Base-by-base conservation (phyloP, 306 rosid genomes). In the Lathyrus tuberosus region DNA sequence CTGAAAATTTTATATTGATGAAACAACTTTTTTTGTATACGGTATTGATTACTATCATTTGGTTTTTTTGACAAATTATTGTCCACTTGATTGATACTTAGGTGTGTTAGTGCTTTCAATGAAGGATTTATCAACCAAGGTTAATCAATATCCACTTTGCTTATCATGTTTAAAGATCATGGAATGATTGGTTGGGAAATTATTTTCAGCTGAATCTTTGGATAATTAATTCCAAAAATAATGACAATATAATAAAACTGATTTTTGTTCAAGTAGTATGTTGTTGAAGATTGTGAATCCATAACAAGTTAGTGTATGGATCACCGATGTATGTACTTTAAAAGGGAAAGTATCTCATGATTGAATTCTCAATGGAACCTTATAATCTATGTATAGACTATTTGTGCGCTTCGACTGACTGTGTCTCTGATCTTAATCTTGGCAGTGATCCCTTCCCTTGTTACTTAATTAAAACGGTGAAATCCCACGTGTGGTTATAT, bases 121-220 rank as follows among this genome's bases (percentile, higher is more conserved):
- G 18, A 69, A 46, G 73, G 64, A 62, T 59, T 69, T 59, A 48
- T 46, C 67, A 18, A 15, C 53, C 47, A 30, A 11, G 44, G 2
- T 54, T 30, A 47, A 46, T 28, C 33, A 18, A 24, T 64, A 51
- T 41, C 47, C 31, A 51, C 60, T 53, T 53, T 10, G 24, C 59
- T 18, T 48, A 18, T 56, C 40, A 15, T 20, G 16, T 30, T 48
- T 51, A 65, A 48, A 48, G 65, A 65, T 18, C 67, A 9, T 30
- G 37, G 20, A 69, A 74, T 65, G 49, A 59, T 70, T 75, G 74
- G 62, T 49, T 49, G 31, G 53, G 35, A 59, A 59, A 51, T 24
- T 0, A 41, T 42, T 53, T 56, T 46, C 62, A 22, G 6, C 20
- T 75, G 59, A 70, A 10, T 63, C 61, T 44, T 5, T 46, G 60